Percentiles rank a stretch among this genome's conserved stretches.
Conservation (phyloP, 495 filamentous ascomycete genomes). For the Pseudevernia furfuracea region DNA sequence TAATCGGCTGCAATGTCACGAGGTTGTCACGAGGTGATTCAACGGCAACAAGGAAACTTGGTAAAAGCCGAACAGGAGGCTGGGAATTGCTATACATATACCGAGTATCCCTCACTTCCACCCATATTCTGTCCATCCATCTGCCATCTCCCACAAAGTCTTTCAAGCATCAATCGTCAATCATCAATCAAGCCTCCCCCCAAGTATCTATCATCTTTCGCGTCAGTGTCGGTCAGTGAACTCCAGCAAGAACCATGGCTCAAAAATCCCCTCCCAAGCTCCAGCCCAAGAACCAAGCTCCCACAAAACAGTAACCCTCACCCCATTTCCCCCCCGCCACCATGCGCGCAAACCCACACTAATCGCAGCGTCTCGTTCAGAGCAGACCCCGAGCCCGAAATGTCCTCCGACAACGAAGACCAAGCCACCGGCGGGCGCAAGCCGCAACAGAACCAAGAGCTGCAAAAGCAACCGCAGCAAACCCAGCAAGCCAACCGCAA, state of each 20-base stretch:
- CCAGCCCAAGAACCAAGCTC: constrained; percentile 20
- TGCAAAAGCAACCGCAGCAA: constrained; percentile 2
- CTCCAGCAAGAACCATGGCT: constrained; percentile 13
- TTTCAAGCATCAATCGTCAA: not conserved
- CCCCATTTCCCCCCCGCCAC: not conserved
- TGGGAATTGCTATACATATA: constrained; percentile 1
- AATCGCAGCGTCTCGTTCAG: constrained; percentile 8
- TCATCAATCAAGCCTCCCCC: not conserved
- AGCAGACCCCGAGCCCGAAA: constrained; percentile 17
- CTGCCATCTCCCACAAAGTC: not conserved
- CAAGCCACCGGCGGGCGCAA: constrained; percentile 20
- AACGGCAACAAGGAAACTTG: not conserved
- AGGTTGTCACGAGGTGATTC: not conserved
- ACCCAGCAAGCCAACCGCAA: constrained; percentile 14
- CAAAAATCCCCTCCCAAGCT: constrained; percentile 20
- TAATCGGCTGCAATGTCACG: not conserved
- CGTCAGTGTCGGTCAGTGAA: constrained; percentile 5
- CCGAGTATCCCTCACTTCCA: not conserved
- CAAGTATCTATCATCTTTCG: not conserved
- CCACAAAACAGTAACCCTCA: constrained; percentile 18
- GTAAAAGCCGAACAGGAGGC: not conserved
- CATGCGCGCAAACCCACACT: constrained; percentile 4
- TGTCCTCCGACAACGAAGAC: constrained; percentile 20
- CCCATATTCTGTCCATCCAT: not conserved
- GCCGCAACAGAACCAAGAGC: constrained; percentile 2